These are phyloP conservation scores for Pelargonium australe DNA, from an alignment of 441 rosid genomes.

Conservation along the genomic window DNA sequence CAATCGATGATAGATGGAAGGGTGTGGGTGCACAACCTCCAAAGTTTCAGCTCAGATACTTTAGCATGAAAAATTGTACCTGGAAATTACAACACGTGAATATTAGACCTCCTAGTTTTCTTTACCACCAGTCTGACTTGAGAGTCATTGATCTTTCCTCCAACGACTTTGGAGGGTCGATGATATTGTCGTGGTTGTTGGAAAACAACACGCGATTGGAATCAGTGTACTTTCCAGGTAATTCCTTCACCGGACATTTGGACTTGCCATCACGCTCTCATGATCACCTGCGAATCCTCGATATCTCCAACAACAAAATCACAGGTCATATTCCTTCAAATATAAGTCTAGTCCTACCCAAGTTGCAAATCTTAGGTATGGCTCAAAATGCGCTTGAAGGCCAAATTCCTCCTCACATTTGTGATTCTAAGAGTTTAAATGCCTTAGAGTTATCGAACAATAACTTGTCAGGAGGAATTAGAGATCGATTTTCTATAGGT, in stretches of 20 bases:
- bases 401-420: slow-evolving; percentile 21
- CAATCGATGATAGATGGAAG: slow-evolving; percentile 7
- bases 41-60: background rate
- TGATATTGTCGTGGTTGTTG: slow-evolving; percentile 25
- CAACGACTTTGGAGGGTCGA: slow-evolving; percentile 3
- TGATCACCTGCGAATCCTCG: background rate
- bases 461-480: slow-evolving; percentile 14
- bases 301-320: slow-evolving; percentile 21
- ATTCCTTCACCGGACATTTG: slow-evolving; percentile 16
- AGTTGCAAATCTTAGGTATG: background rate
- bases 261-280: slow-evolving; percentile 6
- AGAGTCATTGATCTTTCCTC: slow-evolving; percentile 10
- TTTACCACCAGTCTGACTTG: slow-evolving; percentile 19
- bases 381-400: slow-evolving; percentile 18
- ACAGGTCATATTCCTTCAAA: slow-evolving; percentile 5
- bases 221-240: background rate
- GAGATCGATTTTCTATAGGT: background rate
- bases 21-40: slow-evolving; percentile 12
- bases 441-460: slow-evolving; percentile 16
- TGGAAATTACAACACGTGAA: background rate
- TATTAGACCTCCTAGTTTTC: slow-evolving; percentile 13
- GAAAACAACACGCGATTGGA: slow-evolving; percentile 19
- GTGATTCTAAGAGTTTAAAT: background rate
- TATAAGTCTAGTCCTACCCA: slow-evolving; percentile 14
- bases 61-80: background rate